Conservation (phyloP, 441 rosid species). For the Isatis lusitanica region DNA sequence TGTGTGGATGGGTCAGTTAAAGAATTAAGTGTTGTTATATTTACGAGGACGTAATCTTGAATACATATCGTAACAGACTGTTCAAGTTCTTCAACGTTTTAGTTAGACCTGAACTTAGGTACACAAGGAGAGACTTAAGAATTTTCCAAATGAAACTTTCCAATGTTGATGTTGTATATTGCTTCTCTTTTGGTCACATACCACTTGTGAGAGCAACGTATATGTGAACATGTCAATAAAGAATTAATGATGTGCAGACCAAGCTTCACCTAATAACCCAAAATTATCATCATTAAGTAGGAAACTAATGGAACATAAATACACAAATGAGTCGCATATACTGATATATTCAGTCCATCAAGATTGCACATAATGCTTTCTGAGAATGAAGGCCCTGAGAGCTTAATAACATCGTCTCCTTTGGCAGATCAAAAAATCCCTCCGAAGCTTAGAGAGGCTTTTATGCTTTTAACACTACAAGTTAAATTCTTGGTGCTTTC, state of each 20-base stretch:
- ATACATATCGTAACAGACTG: too few species aligned
- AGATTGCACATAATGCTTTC: slow-evolving; percentile 12
- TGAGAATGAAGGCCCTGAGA: slow-evolving; percentile 18
- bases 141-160: too few species aligned
- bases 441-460: background rate
- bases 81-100: too few species aligned
- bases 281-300: background rate
- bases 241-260: background rate
- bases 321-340: slow-evolving; percentile 2
- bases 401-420: slow-evolving; percentile 19
- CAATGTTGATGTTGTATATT: too few species aligned
- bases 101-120: too few species aligned
- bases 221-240: background rate
- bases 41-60: too few species aligned
- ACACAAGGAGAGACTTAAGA: too few species aligned
- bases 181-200: too few species aligned
- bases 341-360: slow-evolving; percentile 16
- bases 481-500: background rate
- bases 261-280: slow-evolving; percentile 1
- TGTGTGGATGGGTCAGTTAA: too few species aligned
- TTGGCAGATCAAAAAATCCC: slow-evolving; percentile 20
- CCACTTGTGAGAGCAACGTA: too few species aligned
- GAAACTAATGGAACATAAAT: slow-evolving; percentile 14
- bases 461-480: slow-evolving; percentile 8
- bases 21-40: too few species aligned